phyloP scores from a whole-genome alignment of 2,329 filamentous ascomycete species.

The Verticillium tricorpus region DNA sequence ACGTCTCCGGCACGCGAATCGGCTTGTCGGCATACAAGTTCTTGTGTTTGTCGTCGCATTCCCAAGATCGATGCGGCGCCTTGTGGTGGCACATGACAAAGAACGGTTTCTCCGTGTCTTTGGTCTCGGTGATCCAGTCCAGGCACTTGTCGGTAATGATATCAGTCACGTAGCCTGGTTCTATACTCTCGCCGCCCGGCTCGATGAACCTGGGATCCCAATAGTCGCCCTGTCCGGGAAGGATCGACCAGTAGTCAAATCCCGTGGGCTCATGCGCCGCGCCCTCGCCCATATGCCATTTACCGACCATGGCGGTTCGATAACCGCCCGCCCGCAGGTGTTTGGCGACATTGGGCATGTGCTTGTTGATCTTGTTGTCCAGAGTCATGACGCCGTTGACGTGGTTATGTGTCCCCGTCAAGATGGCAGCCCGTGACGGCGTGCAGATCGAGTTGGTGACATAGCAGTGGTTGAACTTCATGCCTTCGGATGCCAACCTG shows the following conservation, averaged over 20 bases:
- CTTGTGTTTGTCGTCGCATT: slow-evolving; percentile 43
- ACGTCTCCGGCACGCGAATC: slow-evolving; percentile 44
- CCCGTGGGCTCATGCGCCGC: slow-evolving; percentile 39
- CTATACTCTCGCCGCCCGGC: slow-evolving; percentile 21
- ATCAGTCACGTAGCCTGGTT: slow-evolving; percentile 44
- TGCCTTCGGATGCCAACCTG: slow-evolving; percentile 42
- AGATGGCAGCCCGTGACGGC: slow-evolving; percentile 43
- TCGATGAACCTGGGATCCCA: slow-evolving; percentile 46
- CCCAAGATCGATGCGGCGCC: slow-evolving; percentile 48
- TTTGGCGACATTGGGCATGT: slow-evolving; percentile 47
- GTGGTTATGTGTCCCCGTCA: slow-evolving; percentile 48
- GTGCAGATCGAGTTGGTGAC: slow-evolving; percentile 20
- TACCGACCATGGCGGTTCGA: slow-evolving; percentile 47
- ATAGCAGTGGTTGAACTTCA: slow-evolving; percentile 41
- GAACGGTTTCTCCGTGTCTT: slow-evolving; percentile 23
- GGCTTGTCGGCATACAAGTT: slow-evolving; percentile 38
- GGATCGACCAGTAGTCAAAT: slow-evolving; percentile 47
- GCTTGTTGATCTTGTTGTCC: slow-evolving; percentile 43
- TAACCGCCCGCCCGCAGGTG: slow-evolving; percentile 40
- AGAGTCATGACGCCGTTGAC: slow-evolving; percentile 49
- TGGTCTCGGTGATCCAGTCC: slow-evolving; percentile 28
- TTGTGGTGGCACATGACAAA: slow-evolving; percentile 55
- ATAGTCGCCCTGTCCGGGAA: slow-evolving; percentile 49
- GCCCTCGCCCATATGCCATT: slow-evolving; percentile 52
- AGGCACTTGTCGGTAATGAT: slow-evolving; percentile 47